Conservation (phyloP, 1,284 basidiomycete genomes). For the Porodaedalea pini region DNA sequence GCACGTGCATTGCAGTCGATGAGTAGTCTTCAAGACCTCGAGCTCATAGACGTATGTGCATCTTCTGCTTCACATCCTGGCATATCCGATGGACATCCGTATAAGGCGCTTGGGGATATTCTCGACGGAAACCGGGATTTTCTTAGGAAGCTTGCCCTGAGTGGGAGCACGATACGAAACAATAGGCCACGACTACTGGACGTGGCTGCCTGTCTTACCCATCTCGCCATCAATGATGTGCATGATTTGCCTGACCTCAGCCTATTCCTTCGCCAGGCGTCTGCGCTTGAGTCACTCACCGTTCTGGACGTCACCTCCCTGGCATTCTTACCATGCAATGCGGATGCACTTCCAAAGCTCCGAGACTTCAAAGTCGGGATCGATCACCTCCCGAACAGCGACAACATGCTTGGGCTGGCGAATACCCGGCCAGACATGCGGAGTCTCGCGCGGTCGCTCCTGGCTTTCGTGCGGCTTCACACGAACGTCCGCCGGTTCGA, state of each 20-base stretch:
- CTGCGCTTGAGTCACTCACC: neutral
- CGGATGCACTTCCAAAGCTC: neutral
- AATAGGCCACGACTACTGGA: neutral
- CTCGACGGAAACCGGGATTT: neutral
- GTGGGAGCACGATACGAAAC: neutral
- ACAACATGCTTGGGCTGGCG: neutral
- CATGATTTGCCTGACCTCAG: neutral
- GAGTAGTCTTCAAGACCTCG: neutral
- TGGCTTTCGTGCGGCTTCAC: neutral
- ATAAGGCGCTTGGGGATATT: neutral
- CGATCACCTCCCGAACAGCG: neutral
- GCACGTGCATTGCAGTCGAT: neutral
- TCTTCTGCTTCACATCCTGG: neutral
- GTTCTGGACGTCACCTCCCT: neutral
- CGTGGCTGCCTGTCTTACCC: neutral
- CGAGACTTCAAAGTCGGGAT: neutral
- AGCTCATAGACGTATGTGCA: neutral
- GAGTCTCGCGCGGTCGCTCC: neutral
- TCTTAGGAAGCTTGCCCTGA: neutral
- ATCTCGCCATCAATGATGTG: neutral
- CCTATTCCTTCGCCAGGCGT: slow-evolving; percentile 3
- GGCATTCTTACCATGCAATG: neutral
- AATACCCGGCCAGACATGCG: neutral
- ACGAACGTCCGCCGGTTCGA: slow-evolving; percentile 1
- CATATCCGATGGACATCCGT: too few species aligned